phyloP scores from a whole-genome alignment of 352 stramenopile genomes.

The Globisporangium megalacanthum region DNA sequence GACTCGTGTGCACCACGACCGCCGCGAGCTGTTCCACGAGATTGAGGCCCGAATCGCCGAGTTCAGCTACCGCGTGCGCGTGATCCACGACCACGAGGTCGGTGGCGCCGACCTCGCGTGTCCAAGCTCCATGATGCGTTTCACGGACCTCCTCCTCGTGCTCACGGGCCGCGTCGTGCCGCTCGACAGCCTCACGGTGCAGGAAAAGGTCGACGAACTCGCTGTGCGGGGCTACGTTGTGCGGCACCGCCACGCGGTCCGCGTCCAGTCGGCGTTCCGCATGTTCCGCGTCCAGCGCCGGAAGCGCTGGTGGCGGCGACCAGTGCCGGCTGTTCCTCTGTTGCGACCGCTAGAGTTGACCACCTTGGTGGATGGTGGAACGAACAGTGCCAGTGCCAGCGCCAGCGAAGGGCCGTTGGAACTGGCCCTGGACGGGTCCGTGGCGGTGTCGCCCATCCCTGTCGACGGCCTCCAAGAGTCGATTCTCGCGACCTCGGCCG shows the following conservation, averaged over 20 bases:
- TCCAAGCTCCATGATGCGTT: conserved; percentile 65
- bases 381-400: no score
- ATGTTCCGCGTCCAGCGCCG: conserved; percentile 48
- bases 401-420: no score
- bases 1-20: conserved; percentile 28
- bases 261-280: conserved; percentile 57
- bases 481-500: conserved; percentile 11
- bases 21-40: conserved; percentile 58
- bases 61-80: conserved; percentile 51
- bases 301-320: background rate
- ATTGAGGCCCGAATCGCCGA: conserved; percentile 65
- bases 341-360: no score
- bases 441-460: background rate
- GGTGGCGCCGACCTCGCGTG: conserved; percentile 28
- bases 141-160: conserved; percentile 67
- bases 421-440: no score
- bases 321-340: background rate
- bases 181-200: conserved; percentile 63
- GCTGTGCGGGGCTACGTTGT: conserved; percentile 65
- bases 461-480: conserved; percentile 8
- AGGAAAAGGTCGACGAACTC: conserved; percentile 81
- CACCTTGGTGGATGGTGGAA: no score
- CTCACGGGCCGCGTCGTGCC: conserved; percentile 62
- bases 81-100: conserved; percentile 54
- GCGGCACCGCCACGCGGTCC: conserved; percentile 49